Evolutionary conservation across 345 rosid species (phyloP).

Genomic region (Dipteronia sinensis): DNA sequence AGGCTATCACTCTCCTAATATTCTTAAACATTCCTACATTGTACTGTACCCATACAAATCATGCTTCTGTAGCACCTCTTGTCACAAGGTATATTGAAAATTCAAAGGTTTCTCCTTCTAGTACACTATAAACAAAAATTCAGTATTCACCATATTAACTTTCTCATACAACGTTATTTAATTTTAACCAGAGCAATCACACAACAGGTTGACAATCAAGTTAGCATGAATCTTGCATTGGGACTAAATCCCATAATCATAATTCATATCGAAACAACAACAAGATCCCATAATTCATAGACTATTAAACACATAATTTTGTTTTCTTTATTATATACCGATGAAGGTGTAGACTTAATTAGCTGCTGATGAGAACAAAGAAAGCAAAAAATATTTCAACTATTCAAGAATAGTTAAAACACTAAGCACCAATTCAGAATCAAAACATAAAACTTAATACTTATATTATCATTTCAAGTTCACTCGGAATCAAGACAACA

Average conservation of each 20-base stretch:
- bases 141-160: neutral
- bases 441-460: neutral
- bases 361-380: no score
- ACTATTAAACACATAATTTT: no score
- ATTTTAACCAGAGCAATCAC: neutral
- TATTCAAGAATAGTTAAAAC: neutral
- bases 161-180: neutral
- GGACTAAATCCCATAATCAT: neutral
- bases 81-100: neutral
- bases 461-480: neutral
- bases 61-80: conserved; percentile 4
- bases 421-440: neutral
- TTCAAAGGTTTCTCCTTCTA: neutral
- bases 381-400: neutral
- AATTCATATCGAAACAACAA: neutral
- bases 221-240: neutral
- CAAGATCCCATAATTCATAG: neutral
- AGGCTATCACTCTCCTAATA: conserved; percentile 49
- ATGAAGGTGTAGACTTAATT: no score
- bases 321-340: no score
- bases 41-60: neutral
- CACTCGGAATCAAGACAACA: neutral
- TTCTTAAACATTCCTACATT: neutral
- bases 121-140: neutral
- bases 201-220: neutral